Evolutionary conservation across 345 rosid species (phyloP).

Genomic region (Chamaenerion angustifolium): DNA sequence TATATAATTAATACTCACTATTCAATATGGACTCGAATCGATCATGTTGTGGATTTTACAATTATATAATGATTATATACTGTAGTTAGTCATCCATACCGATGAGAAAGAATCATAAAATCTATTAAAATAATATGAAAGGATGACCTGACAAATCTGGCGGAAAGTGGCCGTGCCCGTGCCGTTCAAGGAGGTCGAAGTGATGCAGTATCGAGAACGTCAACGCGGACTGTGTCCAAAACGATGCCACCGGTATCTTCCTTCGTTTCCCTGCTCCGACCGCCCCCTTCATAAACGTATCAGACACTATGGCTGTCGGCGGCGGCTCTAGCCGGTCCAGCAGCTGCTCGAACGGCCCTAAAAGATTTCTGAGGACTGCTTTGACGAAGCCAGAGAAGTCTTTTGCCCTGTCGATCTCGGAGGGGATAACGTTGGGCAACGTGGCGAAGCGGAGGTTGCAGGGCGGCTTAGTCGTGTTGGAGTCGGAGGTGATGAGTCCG

Average conservation of each 20-base stretch:
- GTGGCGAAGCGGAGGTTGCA: conserved; percentile 19
- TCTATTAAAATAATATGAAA: too few species aligned
- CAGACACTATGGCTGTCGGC: conserved; percentile 13
- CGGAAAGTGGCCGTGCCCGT: conserved; percentile 5
- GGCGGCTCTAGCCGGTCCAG: conserved; percentile 17
- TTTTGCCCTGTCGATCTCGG: conserved; percentile 22
- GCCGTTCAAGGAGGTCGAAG: background rate
- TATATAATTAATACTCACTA: too few species aligned
- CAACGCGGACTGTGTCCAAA: conserved; percentile 11
- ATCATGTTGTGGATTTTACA: too few species aligned
- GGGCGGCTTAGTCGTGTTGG: conserved; percentile 12
- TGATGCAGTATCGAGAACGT: background rate
- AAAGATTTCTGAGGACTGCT: conserved; percentile 30
- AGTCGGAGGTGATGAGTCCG: conserved; percentile 26
- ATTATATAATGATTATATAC: too few species aligned
- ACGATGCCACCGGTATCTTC: conserved; percentile 23
- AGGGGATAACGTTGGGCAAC: conserved; percentile 37
- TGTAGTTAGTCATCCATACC: too few species aligned
- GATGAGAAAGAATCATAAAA: too few species aligned
- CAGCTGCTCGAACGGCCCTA: conserved; percentile 30
- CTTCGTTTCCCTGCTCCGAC: conserved; percentile 10
- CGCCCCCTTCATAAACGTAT: conserved; percentile 11
- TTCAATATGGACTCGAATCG: too few species aligned
- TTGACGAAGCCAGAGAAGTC: conserved; percentile 26
- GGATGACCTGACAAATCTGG: background rate